Base-by-base conservation (phyloP, 2,329 filamentous ascomycete genomes). In the Trichophyton benhamiae region DNA sequence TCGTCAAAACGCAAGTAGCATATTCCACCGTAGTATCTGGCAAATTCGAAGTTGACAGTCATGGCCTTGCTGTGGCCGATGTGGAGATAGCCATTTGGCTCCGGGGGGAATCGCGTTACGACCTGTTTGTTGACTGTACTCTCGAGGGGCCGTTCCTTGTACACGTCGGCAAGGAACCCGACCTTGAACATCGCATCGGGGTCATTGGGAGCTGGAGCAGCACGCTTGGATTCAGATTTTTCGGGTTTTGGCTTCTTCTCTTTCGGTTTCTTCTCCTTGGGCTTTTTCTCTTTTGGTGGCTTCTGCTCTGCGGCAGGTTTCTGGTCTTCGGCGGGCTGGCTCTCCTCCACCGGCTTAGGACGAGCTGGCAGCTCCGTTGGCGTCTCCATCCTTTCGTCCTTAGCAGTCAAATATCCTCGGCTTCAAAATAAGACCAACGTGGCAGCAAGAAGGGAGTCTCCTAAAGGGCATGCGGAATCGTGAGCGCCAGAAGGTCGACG, bases 51-150 rank as follows among this genome's bases (percentile, higher is more conserved):
- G 76, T 97, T 96, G 74, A 97, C 85, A 0, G 90, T 87, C 72
- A 97, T 96, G 22, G 94, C 92, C 78, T 97, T 97, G 66, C 88
- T 88, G 72, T 97, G 94, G 20, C 92, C 92, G 67, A 97, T 88
- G 71, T 96, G 91, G 8, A 96, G 82, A 72, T 87, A 96, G 60
- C 92, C 94, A 73, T 97, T 97, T 57, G 94, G 94, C 75, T 92
- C 88, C 20, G 88, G 88, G 1, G 88, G 88, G 70, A 92, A 91
- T 66, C 88, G 84, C 3, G 87, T 91, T 57, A 86, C 67, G 17
- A 79, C 75, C 33, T 73, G 68, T 52, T 60, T 57, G 38, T 63
- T 60, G 25, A 44, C 58, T 27, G 61, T 62, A 8, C 63, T 67
- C 63, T 81, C 82, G 52, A 79, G 77, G 1, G 85, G 85, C 57